Evolutionary conservation across 1,139 yeast species (phyloP), one percentile per base, ranked within the genome.

Genomic region (Sugiyamaella novakii): DNA sequence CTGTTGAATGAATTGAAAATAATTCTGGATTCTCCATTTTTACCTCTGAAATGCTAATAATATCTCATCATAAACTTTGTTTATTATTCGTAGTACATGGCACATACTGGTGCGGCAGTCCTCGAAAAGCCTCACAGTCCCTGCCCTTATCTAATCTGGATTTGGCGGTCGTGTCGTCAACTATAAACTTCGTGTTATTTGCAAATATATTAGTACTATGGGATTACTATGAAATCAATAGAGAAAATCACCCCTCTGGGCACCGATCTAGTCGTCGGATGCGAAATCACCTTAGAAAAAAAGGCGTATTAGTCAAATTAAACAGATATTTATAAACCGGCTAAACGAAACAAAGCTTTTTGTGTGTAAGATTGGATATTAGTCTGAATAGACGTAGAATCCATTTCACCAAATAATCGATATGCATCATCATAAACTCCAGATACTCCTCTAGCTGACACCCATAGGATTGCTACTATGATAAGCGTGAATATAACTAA

Each of bases 1-100:
- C 67, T 67, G 94, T 69, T 60, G 84, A 68, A 76, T 81, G 65
- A 42, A 47, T 49, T 3, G 66, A 62, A 46, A 63, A 63, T 11
- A 57, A 43, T 33, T 63, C 59, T 11, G 44, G 17, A 17, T 15
- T 21, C 22, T 41, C 43, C 21, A 29, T 38, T 21, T 25, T 41
- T 7, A 14, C 12, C 36, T 22, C 25, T 22, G 25, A 22, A 6
- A 6, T 22, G n/a, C 25, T 22, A 6, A 22, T 8, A 5, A 22
- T 22, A 5, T 22, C 25, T 22, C 25, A n/a, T 22, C 25, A 6
- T 8, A 8, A 5, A 6, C 8, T 22, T 22, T 22, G 25, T 22
- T 22, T 22, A 22, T 22, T 22, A 22, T 22, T 22, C 5, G 8
- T 22, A 22, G 8, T 22, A 22, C 8, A 22, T 6, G 8, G 5